Evolutionary conservation across 2,329 filamentous ascomycete genomes (phyloP).

Genomic region (Didymella sp.): DNA sequence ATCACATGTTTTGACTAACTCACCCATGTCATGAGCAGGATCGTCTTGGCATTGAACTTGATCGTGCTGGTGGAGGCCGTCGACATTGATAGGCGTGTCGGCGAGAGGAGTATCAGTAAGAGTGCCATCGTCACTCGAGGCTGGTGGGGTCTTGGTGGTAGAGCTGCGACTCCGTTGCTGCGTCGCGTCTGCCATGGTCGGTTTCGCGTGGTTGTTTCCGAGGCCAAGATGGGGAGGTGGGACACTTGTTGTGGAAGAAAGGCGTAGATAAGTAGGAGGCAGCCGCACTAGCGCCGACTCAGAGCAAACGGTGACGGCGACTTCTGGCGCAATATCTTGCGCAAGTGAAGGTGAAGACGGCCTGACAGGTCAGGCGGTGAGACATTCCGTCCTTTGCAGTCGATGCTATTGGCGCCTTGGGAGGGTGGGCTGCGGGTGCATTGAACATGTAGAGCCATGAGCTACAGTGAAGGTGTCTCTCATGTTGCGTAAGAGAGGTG

Average conservation of each 20-base stretch:
- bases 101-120: not conserved
- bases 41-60: not conserved
- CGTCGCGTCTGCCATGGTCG: slow-evolving; percentile 1
- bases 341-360: not conserved
- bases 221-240: not conserved
- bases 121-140: slow-evolving; percentile 3
- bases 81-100: not conserved
- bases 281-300: not conserved
- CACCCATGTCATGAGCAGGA: not conserved
- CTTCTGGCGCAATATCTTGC: not conserved
- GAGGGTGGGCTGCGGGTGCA: not conserved
- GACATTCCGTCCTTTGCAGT: not conserved
- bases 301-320: slow-evolving; percentile 6
- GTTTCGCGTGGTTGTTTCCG: not conserved
- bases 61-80: not conserved
- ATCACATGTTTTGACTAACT: too few species aligned
- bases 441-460: not conserved
- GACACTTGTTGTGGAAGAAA: not conserved
- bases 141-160: not conserved
- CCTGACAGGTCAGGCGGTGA: not conserved
- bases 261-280: not conserved
- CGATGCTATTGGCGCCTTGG: not conserved
- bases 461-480: not conserved
- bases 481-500: too few species aligned
- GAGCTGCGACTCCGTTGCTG: not conserved